Evolutionary conservation across 192 early-diverging fungal species (phyloP).

Genomic region (Umbelopsis ramanniana): DNA sequence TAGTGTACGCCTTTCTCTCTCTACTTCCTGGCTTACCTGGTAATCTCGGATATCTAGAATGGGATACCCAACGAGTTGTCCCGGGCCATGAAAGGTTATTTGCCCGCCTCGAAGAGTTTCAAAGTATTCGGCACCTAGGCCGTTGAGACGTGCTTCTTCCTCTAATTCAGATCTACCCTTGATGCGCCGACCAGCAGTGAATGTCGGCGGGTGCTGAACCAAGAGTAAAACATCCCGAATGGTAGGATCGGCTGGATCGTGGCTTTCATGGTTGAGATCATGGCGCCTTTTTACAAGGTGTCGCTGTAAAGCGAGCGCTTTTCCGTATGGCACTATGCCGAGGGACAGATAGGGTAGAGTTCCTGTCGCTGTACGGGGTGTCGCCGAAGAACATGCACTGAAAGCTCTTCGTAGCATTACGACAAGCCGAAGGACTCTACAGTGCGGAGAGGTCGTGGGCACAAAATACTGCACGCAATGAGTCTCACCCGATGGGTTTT

Average conservation of each 20-base stretch:
- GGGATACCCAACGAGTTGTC: slow-evolving; percentile 96
- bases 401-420: slow-evolving; percentile 13
- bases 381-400: slow-evolving; percentile 4
- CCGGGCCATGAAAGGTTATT: slow-evolving; percentile 96
- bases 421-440: not conserved
- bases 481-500: not conserved
- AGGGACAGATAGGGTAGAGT: not conserved
- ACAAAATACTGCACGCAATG: too few species aligned
- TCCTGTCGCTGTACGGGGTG: not conserved
- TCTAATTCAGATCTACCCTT: slow-evolving; percentile 53
- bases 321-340: slow-evolving; percentile 49
- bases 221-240: slow-evolving; percentile 63
- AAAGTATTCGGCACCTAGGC: slow-evolving; percentile 73
- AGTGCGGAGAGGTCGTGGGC: too few species aligned
- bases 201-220: slow-evolving; percentile 88
- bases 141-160: slow-evolving; percentile 56
- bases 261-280: slow-evolving; percentile 44
- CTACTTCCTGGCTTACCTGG: slow-evolving; percentile 48
- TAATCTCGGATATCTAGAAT: slow-evolving; percentile 79
- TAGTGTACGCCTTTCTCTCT: not conserved
- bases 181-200: slow-evolving; percentile 88
- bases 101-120: slow-evolving; percentile 89
- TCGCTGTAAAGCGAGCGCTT: slow-evolving; percentile 64
- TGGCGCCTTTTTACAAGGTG: slow-evolving; percentile 56
- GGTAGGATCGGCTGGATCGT: slow-evolving; percentile 20